Evolutionary conservation across 164 flowering plant species (phyloP), one percentile per base, ranked within the genome.

Genomic region (Litsea cubeba): DNA sequence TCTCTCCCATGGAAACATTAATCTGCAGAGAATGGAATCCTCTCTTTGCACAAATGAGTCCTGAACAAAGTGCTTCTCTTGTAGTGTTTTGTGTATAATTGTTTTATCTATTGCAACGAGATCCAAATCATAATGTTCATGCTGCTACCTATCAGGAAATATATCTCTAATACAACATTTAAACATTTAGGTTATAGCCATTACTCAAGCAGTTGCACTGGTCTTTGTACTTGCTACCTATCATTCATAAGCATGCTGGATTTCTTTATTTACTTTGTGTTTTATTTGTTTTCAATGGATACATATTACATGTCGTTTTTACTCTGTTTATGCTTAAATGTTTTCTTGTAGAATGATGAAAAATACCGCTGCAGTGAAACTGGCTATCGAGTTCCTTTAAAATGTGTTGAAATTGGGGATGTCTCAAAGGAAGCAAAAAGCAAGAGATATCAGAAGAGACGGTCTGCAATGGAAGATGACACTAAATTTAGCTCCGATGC

Each of bases 281-380:
- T n/a, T 49, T 17, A 20, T 35, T 68, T 30, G 5, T 30, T n/a
- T 68, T 68, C 51, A 26, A 20, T 18, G 20, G 10, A 46, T 68
- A 12, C n/a, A 35, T 35, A 15, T 40, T n/a, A 12, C 23, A 30
- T 12, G 10, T 46, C 46, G 17, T 12, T 68, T 46, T 22, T 25
- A 23, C 57, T 71, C 25, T 62, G 12, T 26, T 60, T 10, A 17
- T 18, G 7, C 51, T 58, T 62, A 20, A 69, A 22, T 72, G 26
- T 40, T 72, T 58, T 63, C 51, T 64, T 75, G 69, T 79, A 94
- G 98, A 87, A 78, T 63, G 88, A 88, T 82, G 88, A 82, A 57
- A 88, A 85, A 64, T 94, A 84, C 74, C 89, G 90, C 71, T 94
- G 98, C 85, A 89, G 96, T 79, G 98, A 94, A 87, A 94, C 98